These are phyloP conservation scores for Pulicaria dysenterica DNA, from an alignment of 129 eudicot genomes.

Conservation along the genomic window DNA sequence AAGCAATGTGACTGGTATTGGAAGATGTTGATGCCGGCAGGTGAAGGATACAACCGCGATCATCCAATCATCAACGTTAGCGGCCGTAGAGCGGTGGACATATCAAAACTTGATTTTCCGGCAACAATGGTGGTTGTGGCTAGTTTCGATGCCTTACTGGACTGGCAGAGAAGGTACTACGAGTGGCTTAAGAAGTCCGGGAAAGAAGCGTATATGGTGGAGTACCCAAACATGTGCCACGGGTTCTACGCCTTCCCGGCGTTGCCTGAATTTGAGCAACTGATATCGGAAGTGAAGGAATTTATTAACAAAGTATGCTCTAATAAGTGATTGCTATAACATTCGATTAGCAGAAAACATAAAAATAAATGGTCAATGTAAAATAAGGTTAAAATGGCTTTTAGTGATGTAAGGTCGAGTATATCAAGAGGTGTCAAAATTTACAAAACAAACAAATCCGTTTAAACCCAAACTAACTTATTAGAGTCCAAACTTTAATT, in stretches of 20 bases:
- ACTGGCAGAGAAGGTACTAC: conserved; percentile 15
- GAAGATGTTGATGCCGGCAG: conserved; percentile 21
- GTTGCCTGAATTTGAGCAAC: conserved; percentile 12
- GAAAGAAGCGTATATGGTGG: background rate
- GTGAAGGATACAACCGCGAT: conserved; percentile 13
- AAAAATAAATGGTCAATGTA: too few species aligned
- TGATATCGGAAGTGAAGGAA: background rate
- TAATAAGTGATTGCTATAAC: background rate
- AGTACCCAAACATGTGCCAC: conserved; percentile 26
- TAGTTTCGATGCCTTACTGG: background rate
- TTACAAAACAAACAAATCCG: too few species aligned
- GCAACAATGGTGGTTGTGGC: conserved; percentile 8
- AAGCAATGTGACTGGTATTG: conserved; percentile 24
- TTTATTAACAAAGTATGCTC: background rate
- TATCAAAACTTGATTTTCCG: background rate
- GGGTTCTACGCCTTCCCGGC: conserved; percentile 23
- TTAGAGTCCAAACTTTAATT: too few species aligned
- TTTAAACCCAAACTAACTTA: too few species aligned
- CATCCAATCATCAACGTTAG: conserved; percentile 26
- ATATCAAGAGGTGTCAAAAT: too few species aligned
- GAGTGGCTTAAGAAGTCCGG: conserved; percentile 2
- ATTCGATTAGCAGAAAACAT: too few species aligned
- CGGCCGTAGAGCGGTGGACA: conserved; percentile 20
- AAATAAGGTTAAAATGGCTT: too few species aligned
- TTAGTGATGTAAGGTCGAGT: too few species aligned